phyloP scores from a whole-genome alignment of 768 basidiomycete species.

The Lactifluus piperatus region DNA sequence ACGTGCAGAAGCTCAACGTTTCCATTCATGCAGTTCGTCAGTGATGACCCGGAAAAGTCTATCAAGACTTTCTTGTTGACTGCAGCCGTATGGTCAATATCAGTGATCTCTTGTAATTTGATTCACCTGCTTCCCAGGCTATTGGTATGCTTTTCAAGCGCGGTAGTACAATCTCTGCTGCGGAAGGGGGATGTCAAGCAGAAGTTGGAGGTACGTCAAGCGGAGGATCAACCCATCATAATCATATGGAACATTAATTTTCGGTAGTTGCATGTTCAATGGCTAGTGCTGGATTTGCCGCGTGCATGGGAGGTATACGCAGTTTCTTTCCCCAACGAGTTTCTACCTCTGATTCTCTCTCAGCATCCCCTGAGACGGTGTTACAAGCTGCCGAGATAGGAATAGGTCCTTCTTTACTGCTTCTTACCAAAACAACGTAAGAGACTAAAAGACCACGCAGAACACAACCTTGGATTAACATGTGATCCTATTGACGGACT shows the following conservation, averaged over 20 bases:
- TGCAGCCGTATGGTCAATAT: conserved; percentile 54
- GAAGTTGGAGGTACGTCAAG: conserved; percentile 73
- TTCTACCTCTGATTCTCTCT: conserved; percentile 4
- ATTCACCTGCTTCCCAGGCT: conserved; percentile 39
- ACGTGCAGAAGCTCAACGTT: background rate
- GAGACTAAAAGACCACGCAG: conserved; percentile 30
- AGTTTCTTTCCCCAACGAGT: background rate
- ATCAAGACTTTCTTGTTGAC: conserved; percentile 86
- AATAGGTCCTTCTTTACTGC: conserved; percentile 46
- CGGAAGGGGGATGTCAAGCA: conserved; percentile 92
- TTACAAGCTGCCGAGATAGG: conserved; percentile 89
- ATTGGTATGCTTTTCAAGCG: conserved; percentile 95
- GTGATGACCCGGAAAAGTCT: conserved; percentile 83
- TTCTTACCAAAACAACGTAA: background rate
- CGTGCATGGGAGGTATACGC: conserved; percentile 83
- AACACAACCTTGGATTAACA: conserved; percentile 82
- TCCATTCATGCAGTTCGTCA: conserved; percentile 53
- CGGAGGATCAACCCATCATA: background rate
- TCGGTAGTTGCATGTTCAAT: conserved; percentile 81
- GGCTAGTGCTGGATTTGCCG: conserved; percentile 90
- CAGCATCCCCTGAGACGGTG: conserved; percentile 75
- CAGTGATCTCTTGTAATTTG: conserved; percentile 1
- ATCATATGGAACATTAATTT: background rate
- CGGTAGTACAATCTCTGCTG: conserved; percentile 93
- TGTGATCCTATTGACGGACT: conserved; percentile 93